Evolutionary conservation across 352 stramenopile species (phyloP), one percentile per base, ranked within the genome.

Genomic region (Elongisporangium senticosum): DNA sequence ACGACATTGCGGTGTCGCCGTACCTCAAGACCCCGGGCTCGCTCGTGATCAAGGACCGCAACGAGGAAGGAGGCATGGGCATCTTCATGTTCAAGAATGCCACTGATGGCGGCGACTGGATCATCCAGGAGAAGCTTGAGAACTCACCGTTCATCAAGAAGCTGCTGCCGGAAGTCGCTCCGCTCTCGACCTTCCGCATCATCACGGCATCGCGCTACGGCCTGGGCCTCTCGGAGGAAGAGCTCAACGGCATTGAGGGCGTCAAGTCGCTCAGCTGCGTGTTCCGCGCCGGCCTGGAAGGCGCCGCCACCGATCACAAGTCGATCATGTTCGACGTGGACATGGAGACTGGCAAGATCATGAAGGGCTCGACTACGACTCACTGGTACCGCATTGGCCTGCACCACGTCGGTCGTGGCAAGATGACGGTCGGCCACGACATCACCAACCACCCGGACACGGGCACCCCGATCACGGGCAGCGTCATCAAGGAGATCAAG

Each of bases 311-410:
- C 19, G 96, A 99, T 83, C 97, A 99, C 82, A 92, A 96, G 78
- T 98, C 93, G 39, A 98, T 99, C 65, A 90, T 99, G 68, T 99
- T 99, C 63, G 95, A 99, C 72, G 92, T 99, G 7, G 94, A 99
- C 74, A 87, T 96, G 66, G 83, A 92, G 37, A 97, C 89, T 10
- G 96, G 96, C 40, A 82, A 87, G 55, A 97, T 99, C 64, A 55
- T 89, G 20, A 92, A 93, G 70, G 97, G 97, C 49, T 98, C 95
- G 20, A 98, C 95, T 28, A 99, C 98, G 72, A 95, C 83, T 23
- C 95, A 99, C 77, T 99, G 97, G 97, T 96, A 98, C 77, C 70
- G 87, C 55, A 77, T 97, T 23, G 92, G 92, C 11, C 73, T 77
- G 24, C 71, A 84, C 57, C 85, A 96, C 71, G 63, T 89, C 21